phyloP scores from a whole-genome alignment of 306 rosid species.

The Malus sieversii region DNA sequence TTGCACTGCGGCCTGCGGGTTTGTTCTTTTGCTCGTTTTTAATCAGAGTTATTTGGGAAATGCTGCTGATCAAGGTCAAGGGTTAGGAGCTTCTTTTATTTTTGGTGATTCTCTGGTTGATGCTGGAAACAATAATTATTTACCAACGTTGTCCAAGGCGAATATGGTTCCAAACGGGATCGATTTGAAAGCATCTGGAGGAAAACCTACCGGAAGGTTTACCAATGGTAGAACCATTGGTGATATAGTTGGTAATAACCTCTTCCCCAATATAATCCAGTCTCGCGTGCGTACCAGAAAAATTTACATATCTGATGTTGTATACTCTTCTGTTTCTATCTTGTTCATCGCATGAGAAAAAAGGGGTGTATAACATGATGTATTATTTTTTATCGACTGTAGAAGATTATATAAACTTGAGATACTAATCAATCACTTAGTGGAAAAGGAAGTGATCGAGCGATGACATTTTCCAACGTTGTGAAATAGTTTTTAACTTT shows the following conservation, averaged over 20 bases:
- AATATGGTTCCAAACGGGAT: slow-evolving; percentile 78
- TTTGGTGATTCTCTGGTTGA: slow-evolving; percentile 96
- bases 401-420: not conserved
- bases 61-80: slow-evolving; percentile 27
- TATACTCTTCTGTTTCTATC: too few relatives aligned
- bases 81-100: slow-evolving; percentile 72
- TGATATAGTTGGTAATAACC: slow-evolving; percentile 59
- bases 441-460: too few relatives aligned
- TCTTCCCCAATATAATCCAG: not conserved
- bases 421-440: not conserved
- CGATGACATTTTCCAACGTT: not conserved
- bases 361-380: not conserved
- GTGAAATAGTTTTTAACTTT: not conserved
- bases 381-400: not conserved
- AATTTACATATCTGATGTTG: too few relatives aligned
- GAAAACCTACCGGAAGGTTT: slow-evolving; percentile 81
- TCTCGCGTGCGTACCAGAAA: not conserved
- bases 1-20: slow-evolving; percentile 17
- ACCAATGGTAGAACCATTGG: slow-evolving; percentile 96
- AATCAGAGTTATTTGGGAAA: slow-evolving; percentile 22
- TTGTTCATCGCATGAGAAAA: not conserved
- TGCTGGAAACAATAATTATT: slow-evolving; percentile 82
- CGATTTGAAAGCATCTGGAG: slow-evolving; percentile 66
- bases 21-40: slow-evolving; percentile 15
- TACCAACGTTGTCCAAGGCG: slow-evolving; percentile 75